Conservation (phyloP, 345 rosid species). For the Ceriops zippeliana region DNA sequence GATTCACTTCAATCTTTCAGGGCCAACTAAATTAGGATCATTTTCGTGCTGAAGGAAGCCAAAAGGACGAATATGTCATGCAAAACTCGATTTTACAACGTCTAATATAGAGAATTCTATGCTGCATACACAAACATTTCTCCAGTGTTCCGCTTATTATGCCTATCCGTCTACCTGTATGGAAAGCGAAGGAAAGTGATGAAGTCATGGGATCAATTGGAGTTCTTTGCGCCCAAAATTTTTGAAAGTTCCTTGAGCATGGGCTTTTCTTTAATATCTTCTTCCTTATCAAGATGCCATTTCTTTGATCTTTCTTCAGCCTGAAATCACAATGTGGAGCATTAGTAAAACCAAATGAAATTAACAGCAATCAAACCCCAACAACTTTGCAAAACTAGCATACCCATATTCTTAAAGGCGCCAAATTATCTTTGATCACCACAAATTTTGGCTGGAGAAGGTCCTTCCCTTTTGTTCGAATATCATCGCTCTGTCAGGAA, state of each 20-base stretch:
- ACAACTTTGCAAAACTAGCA: slow-evolving; percentile 7
- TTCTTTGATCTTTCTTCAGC: slow-evolving; percentile 55
- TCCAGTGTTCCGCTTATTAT: too few species aligned
- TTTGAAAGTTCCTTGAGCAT: slow-evolving; percentile 70
- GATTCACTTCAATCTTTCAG: too few species aligned
- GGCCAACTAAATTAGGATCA: too few species aligned
- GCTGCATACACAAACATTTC: too few species aligned
- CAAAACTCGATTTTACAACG: too few species aligned
- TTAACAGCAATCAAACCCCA: not conserved
- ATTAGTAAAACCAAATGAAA: not conserved
- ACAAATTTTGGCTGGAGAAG: slow-evolving; percentile 59
- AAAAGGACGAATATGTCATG: too few species aligned
- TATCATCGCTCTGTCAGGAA: slow-evolving; percentile 50
- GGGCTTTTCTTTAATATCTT: slow-evolving; percentile 55
- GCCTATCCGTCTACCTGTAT: too few species aligned
- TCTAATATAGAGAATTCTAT: too few species aligned
- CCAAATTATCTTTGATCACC: slow-evolving; percentile 48
- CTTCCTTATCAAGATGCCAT: slow-evolving; percentile 57
- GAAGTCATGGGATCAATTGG: slow-evolving; percentile 16
- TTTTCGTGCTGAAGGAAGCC: too few species aligned
- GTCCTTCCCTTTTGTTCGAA: slow-evolving; percentile 55
- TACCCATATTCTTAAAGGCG: slow-evolving; percentile 77
- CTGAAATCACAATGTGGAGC: slow-evolving; percentile 33
- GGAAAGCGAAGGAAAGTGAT: too few species aligned
- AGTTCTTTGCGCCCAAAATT: slow-evolving; percentile 46